Evolutionary conservation across 2,329 filamentous ascomycete species (phyloP), one percentile per base, ranked within the genome.

Genomic region (Fusarium sp.): DNA sequence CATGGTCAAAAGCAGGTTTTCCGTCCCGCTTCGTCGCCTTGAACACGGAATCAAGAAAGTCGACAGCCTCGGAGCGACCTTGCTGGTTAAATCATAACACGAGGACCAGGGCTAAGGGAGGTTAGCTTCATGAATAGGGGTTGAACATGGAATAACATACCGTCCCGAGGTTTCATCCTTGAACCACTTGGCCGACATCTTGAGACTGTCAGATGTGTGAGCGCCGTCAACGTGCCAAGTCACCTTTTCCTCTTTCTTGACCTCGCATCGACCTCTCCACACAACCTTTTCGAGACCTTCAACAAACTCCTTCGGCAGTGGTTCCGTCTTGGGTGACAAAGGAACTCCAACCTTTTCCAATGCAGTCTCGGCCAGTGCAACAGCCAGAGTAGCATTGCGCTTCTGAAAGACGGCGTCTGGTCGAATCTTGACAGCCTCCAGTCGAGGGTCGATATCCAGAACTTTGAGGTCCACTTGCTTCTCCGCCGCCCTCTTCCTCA

Each of bases 201-300:
- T 90, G 64, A 99, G 92, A 80, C 95, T 98, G 80, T 98, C 96
- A 5, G 93, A 87, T 0, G 96, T 99, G 83, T 99, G 97, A 3
- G 95, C 97, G 10, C 97, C 95, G 80, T 99, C 97, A 23, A 99
- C 90, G 79, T 95, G 93, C 95, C 96, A 99, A 18, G 87, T 88
- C 6, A 97, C 85, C 3, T 80, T 79, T 4, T 85, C 86, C 70
- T 91, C 88, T 5, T 82, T 75, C 77, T 88, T 90, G 45, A 88
- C 84, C 74, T 92, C 90, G 80, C 95, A 98, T 54, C 97, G 89
- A 5, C 96, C 97, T 45, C 95, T 89, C 85, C 95, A 93, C 4
- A 91, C 89, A 3, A 95, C 93, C 76, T 90, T 84, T 80, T 96
- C 92, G 2, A 99, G 85, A 0, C 95, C 97, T 16, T 89, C 86